These are phyloP conservation scores for Moelleriella libera DNA, from an alignment of 2,329 filamentous ascomycete genomes.

Conservation along the genomic window DNA sequence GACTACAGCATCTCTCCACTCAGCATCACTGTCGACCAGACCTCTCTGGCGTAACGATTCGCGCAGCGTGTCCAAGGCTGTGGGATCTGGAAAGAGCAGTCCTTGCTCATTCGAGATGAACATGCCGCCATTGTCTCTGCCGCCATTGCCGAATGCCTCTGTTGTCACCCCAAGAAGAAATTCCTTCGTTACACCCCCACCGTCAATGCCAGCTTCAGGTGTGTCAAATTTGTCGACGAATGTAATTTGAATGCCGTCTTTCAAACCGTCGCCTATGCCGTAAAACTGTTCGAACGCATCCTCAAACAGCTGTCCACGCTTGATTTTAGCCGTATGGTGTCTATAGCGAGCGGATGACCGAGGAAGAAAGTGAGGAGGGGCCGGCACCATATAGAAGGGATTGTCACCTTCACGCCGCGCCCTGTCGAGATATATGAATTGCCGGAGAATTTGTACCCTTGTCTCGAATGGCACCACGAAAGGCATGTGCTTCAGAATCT, in stretches of 20 bases:
- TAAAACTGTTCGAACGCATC: slow-evolving; percentile 83
- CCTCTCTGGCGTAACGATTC: slow-evolving; percentile 39
- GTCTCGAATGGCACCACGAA: slow-evolving; percentile 92
- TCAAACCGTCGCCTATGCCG: slow-evolving; percentile 63
- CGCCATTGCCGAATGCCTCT: slow-evolving; percentile 58
- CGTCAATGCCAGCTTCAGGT: slow-evolving; percentile 86
- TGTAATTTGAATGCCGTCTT: slow-evolving; percentile 91
- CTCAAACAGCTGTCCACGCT: slow-evolving; percentile 64
- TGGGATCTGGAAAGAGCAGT: slow-evolving; percentile 77
- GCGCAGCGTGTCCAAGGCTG: slow-evolving; percentile 54
- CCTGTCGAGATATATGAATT: slow-evolving; percentile 72
- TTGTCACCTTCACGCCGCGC: slow-evolving; percentile 10
- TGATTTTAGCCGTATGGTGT: slow-evolving; percentile 47
- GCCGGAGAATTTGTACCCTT: slow-evolving; percentile 80
- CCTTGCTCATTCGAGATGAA: slow-evolving; percentile 81
- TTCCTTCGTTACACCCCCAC: slow-evolving; percentile 93
- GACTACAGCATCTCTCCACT: slow-evolving; percentile 42
- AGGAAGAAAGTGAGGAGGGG: slow-evolving; percentile 37
- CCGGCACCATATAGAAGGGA: slow-evolving; percentile 6
- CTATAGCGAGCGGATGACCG: neutral
- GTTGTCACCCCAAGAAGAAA: slow-evolving; percentile 81
- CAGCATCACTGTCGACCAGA: slow-evolving; percentile 34
- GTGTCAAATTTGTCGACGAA: slow-evolving; percentile 86
- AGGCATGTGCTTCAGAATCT: slow-evolving; percentile 89
- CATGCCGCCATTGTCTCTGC: slow-evolving; percentile 30